Evolutionary conservation across 148 eudicot genomes (phyloP), one percentile per base, ranked within the genome.

Genomic region (Limonium bicolor): DNA sequence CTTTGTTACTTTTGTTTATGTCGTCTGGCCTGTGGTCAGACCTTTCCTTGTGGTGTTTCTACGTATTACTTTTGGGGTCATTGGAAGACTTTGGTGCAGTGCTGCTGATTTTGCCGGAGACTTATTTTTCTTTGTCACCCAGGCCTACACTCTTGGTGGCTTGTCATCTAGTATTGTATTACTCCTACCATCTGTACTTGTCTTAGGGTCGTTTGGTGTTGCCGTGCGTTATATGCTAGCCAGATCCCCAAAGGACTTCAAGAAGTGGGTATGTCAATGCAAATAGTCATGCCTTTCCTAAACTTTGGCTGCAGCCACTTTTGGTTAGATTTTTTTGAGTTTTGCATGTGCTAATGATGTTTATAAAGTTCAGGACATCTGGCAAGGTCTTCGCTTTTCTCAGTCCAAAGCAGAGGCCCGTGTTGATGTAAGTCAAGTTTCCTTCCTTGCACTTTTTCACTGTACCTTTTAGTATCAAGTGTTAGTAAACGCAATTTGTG

Each of bases 341-440:
- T n/a, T n/a, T n/a, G n/a, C n/a, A n/a, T n/a, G n/a, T n/a, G n/a
- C n/a, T n/a, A n/a, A 5, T 51, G 31, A 31, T 23, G 36, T 51
- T 39, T 52, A 10, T 38, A 41, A 66, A 19, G 20, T 71, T 68
- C 74, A 87, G 96, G 88, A 82, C 66, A 76, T 87, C 53, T 87
- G 94, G 96, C 96, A 87, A 87, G 94, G 80, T 19, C 71, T 78
- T 36, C 80, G 76, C 56, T 79, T 78, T 67, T 78, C 88, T 44
- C 88, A 78, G 52, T 87, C 96, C 54, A 87, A 87, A 56, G 69
- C 96, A 41, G 80, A 87, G 62, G 96, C 96, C 30, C 88, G 94
- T 43, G 86, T 87, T 53, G 94, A 87, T 73, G 96, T 87, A 54
- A 78, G 77, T 65, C 52, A 36, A n/a, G n/a, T n/a, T n/a, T n/a